phyloP scores from a whole-genome alignment of 2,329 filamentous ascomycete genomes.

The Dactylellina cionopaga region DNA sequence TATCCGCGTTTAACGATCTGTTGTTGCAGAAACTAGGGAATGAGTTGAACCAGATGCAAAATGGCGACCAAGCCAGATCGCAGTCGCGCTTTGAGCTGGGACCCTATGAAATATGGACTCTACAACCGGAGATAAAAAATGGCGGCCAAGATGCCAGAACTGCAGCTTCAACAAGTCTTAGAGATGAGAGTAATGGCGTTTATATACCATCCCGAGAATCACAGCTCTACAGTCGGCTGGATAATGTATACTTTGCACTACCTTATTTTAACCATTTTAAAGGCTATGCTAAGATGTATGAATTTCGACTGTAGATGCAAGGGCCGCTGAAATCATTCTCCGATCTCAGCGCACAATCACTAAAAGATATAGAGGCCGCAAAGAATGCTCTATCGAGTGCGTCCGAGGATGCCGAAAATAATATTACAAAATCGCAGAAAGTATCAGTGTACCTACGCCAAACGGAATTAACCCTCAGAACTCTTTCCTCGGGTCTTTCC shows the following conservation, averaged over 20 bases:
- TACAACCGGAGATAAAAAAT: neutral
- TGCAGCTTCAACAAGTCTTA: no score
- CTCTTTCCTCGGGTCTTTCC: constrained; percentile 32
- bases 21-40: neutral
- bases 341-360: constrained; percentile 19
- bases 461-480: constrained; percentile 35
- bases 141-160: no score
- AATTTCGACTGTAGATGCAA: constrained; percentile 10
- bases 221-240: constrained; percentile 24
- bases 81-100: constrained; percentile 13
- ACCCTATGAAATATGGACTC: constrained; percentile 19
- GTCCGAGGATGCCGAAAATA: neutral
- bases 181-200: no score
- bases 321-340: constrained; percentile 28
- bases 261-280: neutral
- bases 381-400: neutral
- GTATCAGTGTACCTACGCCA: constrained; percentile 5
- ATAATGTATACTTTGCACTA: constrained; percentile 33
- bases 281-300: neutral
- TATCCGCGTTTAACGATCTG: neutral
- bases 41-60: neutral
- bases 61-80: neutral
- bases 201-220: constrained; percentile 7
- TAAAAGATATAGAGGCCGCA: constrained; percentile 14
- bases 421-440: neutral